Conservation (phyloP, 1,284 basidiomycete species). For the Flammula alnicola region DNA sequence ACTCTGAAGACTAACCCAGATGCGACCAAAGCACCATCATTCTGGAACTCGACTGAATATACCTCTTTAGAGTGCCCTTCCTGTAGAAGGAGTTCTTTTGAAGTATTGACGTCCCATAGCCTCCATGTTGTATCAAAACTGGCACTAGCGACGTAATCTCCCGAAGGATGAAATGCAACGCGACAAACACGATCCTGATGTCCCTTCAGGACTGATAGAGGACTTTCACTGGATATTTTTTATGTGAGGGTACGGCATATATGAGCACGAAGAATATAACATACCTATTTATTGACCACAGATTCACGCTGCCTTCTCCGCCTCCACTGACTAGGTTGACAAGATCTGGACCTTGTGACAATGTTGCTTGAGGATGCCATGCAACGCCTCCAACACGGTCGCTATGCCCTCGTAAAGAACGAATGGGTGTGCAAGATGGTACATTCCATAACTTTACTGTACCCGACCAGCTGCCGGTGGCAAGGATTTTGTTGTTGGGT, state of each 20-base stretch:
- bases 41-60: slow-evolving; percentile 93
- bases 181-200: slow-evolving; percentile 92
- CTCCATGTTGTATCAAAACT: slow-evolving; percentile 99
- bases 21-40: slow-evolving; percentile 91
- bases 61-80: slow-evolving; percentile 99
- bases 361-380: slow-evolving; percentile 95
- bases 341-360: slow-evolving; percentile 68
- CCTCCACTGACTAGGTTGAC: slow-evolving; percentile 93
- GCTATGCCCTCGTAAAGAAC: slow-evolving; percentile 81
- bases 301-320: slow-evolving; percentile 82
- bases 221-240: slow-evolving; percentile 61
- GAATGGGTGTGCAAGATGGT: slow-evolving; percentile 82
- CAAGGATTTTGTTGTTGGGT: slow-evolving; percentile 86
- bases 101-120: slow-evolving; percentile 89
- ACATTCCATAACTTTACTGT: slow-evolving; percentile 95
- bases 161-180: slow-evolving; percentile 95
- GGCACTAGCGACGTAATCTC: slow-evolving; percentile 90
- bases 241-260: not conserved
- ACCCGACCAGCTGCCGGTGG: slow-evolving; percentile 96
- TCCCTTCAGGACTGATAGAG: slow-evolving; percentile 84
- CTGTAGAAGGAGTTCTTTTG: slow-evolving; percentile 86
- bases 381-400: slow-evolving; percentile 95
- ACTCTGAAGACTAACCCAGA: slow-evolving; percentile 71
- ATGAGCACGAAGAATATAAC: slow-evolving; percentile 20
- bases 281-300: slow-evolving; percentile 90